These are phyloP conservation scores for Irpex lacteus DNA, from an alignment of 1,284 basidiomycete genomes.

Conservation along the genomic window DNA sequence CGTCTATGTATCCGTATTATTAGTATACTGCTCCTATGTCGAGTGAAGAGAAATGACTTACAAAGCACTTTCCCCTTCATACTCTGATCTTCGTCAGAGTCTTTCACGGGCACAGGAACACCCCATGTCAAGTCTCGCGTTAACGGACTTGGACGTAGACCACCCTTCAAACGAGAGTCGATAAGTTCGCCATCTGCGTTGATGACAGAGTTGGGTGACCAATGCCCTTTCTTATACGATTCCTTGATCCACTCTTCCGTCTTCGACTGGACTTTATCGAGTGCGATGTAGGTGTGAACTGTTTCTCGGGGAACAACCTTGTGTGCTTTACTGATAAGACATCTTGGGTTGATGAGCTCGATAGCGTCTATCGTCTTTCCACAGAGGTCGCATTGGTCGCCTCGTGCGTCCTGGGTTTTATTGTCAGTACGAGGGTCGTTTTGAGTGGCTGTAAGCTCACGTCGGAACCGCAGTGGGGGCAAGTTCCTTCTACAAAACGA, in stretches of 20 bases:
- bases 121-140: slow-evolving; percentile 98
- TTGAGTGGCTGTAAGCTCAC: slow-evolving; percentile 35
- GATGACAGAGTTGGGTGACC: slow-evolving; percentile 92
- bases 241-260: slow-evolving; percentile 89
- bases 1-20: no score
- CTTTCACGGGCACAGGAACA: slow-evolving; percentile 83
- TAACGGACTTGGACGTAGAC: slow-evolving; percentile 86
- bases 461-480: slow-evolving; percentile 86
- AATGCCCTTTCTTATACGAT: slow-evolving; percentile 81
- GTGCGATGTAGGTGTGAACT: slow-evolving; percentile 92
- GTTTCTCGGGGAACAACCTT: slow-evolving; percentile 74
- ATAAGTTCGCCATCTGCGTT: slow-evolving; percentile 86
- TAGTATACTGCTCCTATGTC: slow-evolving; percentile 5
- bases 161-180: slow-evolving; percentile 87
- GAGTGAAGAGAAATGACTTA: slow-evolving; percentile 41
- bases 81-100: slow-evolving; percentile 70
- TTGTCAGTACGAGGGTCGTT: neutral
- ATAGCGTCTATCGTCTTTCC: slow-evolving; percentile 91
- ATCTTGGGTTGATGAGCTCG: slow-evolving; percentile 94
- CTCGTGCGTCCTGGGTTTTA: slow-evolving; percentile 80
- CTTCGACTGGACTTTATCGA: slow-evolving; percentile 81
- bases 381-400: slow-evolving; percentile 98
- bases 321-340: slow-evolving; percentile 85
- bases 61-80: slow-evolving; percentile 97
- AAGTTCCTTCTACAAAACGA: slow-evolving; percentile 93